A percentile compares a stretch with the other conserved stretches of the same genome.
phyloP scores from a whole-genome alignment of 371 early-diverging fungal species.

The Mucor sp. region DNA sequence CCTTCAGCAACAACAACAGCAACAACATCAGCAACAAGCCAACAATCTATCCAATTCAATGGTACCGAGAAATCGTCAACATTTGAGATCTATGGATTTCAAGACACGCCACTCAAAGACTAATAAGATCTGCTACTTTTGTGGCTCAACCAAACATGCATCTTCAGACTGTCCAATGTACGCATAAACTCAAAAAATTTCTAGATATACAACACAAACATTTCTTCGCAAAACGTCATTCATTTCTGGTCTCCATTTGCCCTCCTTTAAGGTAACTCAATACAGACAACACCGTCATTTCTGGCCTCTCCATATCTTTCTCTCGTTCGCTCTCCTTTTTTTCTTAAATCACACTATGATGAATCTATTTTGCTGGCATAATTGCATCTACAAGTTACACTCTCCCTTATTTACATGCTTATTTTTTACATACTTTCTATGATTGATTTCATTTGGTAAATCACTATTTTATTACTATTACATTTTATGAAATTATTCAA shows the following conservation, averaged over 20 bases:
- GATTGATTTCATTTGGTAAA: background rate
- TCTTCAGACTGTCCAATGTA: constrained; percentile 53
- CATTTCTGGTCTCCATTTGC: background rate
- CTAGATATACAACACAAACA: background rate
- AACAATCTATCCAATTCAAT: background rate
- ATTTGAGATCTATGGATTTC: constrained; percentile 7
- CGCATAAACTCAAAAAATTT: constrained; percentile 27
- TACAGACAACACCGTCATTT: background rate
- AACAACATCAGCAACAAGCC: background rate
- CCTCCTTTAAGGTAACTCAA: background rate
- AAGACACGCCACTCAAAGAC: background rate
- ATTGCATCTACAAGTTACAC: background rate
- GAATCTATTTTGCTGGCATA: background rate
- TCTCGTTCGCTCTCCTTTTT: background rate
- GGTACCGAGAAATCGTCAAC: constrained; percentile 8
- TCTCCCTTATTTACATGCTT: background rate
- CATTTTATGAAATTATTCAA: background rate
- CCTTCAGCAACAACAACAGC: background rate
- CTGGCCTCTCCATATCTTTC: background rate
- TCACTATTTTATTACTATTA: background rate
- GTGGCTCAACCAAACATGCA: constrained; percentile 48
- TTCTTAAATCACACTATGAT: background rate
- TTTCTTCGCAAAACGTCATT: background rate
- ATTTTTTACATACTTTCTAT: background rate
- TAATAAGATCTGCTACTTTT: constrained; percentile 42